Evolutionary conservation across 2,329 filamentous ascomycete genomes (phyloP), one percentile per base, ranked within the genome.

Genomic region (Penicillium sp.): DNA sequence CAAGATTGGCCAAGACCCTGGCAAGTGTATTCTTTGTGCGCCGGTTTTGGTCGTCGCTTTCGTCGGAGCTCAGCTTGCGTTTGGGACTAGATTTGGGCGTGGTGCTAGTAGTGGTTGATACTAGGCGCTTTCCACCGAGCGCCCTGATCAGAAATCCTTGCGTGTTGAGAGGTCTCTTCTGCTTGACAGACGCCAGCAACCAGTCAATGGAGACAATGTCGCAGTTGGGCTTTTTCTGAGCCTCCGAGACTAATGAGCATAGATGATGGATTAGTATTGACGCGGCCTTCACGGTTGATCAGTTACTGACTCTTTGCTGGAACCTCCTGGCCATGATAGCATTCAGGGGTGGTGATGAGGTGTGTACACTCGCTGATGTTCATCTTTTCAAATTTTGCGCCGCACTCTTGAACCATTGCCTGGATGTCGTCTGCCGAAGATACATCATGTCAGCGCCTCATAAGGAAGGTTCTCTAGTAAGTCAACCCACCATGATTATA

Each of bases 341-440:
- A 53, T n/a, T 15, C 30, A n/a, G 33, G 9, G 13, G 51, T 53
- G 33, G 51, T 53, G 22, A 53, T 53, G 33, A 53, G 33, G 8
- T 53, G 51, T 17, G 51, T 53, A n/a, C 55, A 61, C 5, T 30
- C 22, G 26, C 24, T 40, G 33, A 61, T 47, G 7, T 61, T 38
- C 12, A 61, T 7, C 12, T 50, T 50, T 13, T 55, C 33, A 17
- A 61, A 61, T n/a, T 37, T 54, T 4, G 49, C 59, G 7, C 59
- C 59, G 12, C 50, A 58, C 17, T 51, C 30, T 17, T 54, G 22
- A 2, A 57, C 51, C 42, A 61, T 44, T 9, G 5, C 10, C 13
- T 58, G 4, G 10, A 58, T 40, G 3, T 54, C 47, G 7, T 19
- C 51, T 53, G 8, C 7, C 17, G 13, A 12, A 26, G 17, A 12